Conservation (phyloP, 495 filamentous ascomycete genomes). For the Daldinia bambusicola region DNA sequence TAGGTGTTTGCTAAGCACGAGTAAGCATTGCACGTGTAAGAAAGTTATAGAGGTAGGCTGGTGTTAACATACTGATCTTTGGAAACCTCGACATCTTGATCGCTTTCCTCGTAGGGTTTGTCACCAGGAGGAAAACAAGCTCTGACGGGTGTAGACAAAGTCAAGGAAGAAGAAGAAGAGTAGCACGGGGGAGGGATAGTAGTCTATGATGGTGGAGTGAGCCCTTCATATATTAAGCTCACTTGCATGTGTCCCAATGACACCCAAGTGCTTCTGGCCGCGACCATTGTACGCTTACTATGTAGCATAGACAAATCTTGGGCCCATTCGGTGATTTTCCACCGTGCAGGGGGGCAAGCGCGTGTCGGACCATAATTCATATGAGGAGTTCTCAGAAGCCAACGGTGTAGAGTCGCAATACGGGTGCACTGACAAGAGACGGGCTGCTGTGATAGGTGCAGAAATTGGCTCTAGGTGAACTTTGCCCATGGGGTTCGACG, state of each 20-base stretch:
- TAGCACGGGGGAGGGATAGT: conserved; percentile 13
- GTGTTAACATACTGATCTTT: conserved; percentile 45
- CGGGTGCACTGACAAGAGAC: conserved; percentile 14
- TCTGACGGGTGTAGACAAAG: conserved; percentile 21
- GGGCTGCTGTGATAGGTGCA: conserved; percentile 46
- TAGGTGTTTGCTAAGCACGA: conserved; percentile 60
- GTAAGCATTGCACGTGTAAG: conserved; percentile 38
- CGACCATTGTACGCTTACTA: conserved; percentile 23
- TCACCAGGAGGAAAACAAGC: conserved; percentile 17
- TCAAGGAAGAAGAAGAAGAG: conserved; percentile 10
- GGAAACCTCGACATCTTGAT: conserved; percentile 47
- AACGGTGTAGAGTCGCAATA: conserved; percentile 15
- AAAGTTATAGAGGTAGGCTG: not conserved
- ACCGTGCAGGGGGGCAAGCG: conserved; percentile 19
- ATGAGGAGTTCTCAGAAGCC: conserved; percentile 27
- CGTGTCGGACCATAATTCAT: conserved; percentile 35
- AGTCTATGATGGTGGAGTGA: conserved; percentile 23
- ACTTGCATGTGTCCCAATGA: conserved; percentile 38
- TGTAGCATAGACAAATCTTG: conserved; percentile 35
- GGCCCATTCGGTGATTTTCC: conserved; percentile 39
- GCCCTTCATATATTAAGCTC: conserved; percentile 44
- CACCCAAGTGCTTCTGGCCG: conserved; percentile 22
- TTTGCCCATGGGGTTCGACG: conserved; percentile 32
- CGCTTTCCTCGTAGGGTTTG: conserved; percentile 21
- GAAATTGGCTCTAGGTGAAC: conserved; percentile 38